Percentiles rank a stretch among this genome's conserved stretches.
These are phyloP conservation scores for Bipolaris gigantea DNA, from an alignment of 2,329 filamentous ascomycete genomes.

Conservation along the genomic window DNA sequence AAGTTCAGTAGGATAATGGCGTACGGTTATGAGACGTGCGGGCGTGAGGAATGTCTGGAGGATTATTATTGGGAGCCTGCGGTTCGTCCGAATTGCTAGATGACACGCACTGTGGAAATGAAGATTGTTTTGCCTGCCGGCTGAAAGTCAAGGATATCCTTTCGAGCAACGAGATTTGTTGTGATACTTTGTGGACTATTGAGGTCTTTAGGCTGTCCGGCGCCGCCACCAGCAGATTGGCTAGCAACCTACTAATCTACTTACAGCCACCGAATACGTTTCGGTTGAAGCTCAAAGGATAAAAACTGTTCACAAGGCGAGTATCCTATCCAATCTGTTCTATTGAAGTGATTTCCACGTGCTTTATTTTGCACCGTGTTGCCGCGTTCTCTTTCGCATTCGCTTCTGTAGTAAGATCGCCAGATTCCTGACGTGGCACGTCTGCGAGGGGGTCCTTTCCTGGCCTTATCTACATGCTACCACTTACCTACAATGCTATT, in stretches of 20 bases:
- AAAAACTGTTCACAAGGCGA: no score
- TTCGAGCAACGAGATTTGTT: not conserved
- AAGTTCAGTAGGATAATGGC: slow-evolving; percentile 25
- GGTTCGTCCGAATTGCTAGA: not conserved
- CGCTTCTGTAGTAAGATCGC: not conserved
- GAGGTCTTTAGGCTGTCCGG: no score
- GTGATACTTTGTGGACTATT: no score
- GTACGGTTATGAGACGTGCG: slow-evolving; percentile 36
- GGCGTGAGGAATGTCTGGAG: slow-evolving; percentile 27
- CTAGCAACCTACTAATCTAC: no score
- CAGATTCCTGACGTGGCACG: no score
- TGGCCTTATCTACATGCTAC: no score
- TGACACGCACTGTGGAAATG: not conserved
- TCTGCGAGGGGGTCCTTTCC: no score
- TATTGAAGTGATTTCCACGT: not conserved
- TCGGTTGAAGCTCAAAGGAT: no score
- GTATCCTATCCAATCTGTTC: no score
- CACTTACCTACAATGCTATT: no score
- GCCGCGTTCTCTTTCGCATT: not conserved
- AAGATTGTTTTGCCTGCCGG: not conserved
- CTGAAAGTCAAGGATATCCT: not conserved
- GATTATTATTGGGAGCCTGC: slow-evolving; percentile 34
- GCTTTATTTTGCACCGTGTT: not conserved
- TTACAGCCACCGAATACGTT: no score
- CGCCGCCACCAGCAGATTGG: no score